Percentiles rank a stretch among this genome's conserved stretches.
Evolutionary conservation across 495 filamentous ascomycete species (phyloP).

Genomic region (Immersiella caudata): DNA sequence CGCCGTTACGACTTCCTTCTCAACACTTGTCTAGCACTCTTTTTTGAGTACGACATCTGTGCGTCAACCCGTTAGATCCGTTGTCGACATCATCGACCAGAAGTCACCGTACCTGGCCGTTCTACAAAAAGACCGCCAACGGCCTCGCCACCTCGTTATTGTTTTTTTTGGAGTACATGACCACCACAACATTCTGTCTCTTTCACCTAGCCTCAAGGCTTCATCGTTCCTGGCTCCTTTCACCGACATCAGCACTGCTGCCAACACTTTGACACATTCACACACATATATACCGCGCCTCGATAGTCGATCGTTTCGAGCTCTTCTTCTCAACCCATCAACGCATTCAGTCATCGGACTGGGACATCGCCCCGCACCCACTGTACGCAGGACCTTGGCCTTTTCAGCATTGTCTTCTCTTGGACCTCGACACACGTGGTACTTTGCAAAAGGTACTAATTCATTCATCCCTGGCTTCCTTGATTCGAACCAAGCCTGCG

Average conservation of each 20-base stretch:
- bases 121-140: constrained; percentile 27
- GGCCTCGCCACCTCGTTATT: constrained; percentile 19
- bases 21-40: constrained; percentile 25
- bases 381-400: too few species aligned
- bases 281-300: neutral
- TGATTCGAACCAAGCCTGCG: neutral
- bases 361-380: neutral
- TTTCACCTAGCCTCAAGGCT: neutral
- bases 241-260: neutral
- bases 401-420: too few species aligned
- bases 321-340: neutral
- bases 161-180: neutral
- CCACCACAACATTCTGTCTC: neutral
- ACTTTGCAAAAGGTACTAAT: neutral
- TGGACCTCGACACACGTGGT: neutral
- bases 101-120: constrained; percentile 21
- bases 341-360: neutral
- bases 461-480: neutral
- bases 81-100: constrained; percentile 20
- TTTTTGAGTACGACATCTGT: constrained; percentile 27
- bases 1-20: constrained; percentile 26
- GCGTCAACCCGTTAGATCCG: constrained; percentile 30
- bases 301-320: neutral
- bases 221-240: neutral
- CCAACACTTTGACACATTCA: neutral